A percentile compares a stretch with the other conserved stretches of the same genome.
Conservation (phyloP, 164 flowering plant species). For the Aristolochia fimbriata region DNA sequence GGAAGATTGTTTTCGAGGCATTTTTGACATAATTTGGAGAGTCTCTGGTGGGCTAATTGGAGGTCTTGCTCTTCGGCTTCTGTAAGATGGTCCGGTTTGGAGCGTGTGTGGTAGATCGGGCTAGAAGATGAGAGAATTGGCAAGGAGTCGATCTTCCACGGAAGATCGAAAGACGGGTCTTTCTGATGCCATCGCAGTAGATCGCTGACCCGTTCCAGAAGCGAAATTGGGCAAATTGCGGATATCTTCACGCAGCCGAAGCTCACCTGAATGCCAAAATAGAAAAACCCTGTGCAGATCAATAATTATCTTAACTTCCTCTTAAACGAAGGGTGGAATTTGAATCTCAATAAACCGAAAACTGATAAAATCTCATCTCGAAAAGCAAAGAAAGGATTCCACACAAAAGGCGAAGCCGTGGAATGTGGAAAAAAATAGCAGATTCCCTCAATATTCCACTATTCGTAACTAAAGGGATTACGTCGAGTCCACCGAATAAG, state of each 20-base stretch:
- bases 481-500: no score
- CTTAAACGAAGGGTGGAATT: no score
- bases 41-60: conserved; percentile 35
- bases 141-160: conserved; percentile 64
- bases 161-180: conserved; percentile 52
- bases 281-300: background rate
- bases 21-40: conserved; percentile 31
- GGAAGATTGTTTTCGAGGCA: conserved; percentile 43
- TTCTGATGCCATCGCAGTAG: conserved; percentile 71
- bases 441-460: no score
- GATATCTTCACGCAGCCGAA: conserved; percentile 68
- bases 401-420: no score
- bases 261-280: conserved; percentile 46
- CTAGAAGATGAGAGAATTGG: conserved; percentile 49
- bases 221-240: conserved; percentile 58
- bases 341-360: no score
- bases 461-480: no score
- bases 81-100: conserved; percentile 47
- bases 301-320: background rate
- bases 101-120: conserved; percentile 70
- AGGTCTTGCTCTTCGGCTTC: conserved; percentile 60
- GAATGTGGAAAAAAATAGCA: no score
- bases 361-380: no score
- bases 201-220: conserved; percentile 61
- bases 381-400: no score